Base-by-base conservation (phyloP, 345 rosid species). In the Euphorbia lathyris region DNA sequence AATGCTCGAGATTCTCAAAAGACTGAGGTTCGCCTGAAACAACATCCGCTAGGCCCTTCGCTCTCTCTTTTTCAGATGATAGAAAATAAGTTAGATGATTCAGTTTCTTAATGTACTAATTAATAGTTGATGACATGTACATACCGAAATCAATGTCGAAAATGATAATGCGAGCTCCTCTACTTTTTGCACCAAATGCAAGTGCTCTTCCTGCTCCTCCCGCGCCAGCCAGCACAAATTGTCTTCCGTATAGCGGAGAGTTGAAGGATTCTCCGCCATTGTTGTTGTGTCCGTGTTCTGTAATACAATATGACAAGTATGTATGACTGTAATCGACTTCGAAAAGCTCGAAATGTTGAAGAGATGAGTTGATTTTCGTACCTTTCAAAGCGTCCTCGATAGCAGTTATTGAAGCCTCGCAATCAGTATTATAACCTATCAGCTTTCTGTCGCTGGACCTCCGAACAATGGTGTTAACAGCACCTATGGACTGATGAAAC, bases 131-230 rank as follows among this genome's bases (percentile, higher is more conserved):
- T 10, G 16, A 19, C 2, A 20, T 53, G 50, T 26, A 26, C 42
- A 23, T 83, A 83, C 87, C 86, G 14, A 85, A 72, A 81, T 84
- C 86, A 55, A 84, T 73, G 84, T 87, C 85, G 23, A 84, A 86
- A 71, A 87, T 63, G 65, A 85, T 45, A 27, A 85, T 66, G 25
- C 76, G 80, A 51, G 89, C 85, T 74, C 89, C 87, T 75, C 83
- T 78, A 25, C 67, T 86, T 65, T 76, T 82, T 36, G 86, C 92
- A 36, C 88, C 89, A 48, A 85, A 82, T n/a, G 86, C 92, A 63
- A 85, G 76, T 58, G 92, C 89, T 79, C 88, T 74, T 60, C 89
- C 89, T 13, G 92, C 92, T 29, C 89, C 89, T 45, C 89, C 89
- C 55, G 88, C 92, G 16, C 92, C 92, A 53, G 77, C 86, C 11